These are phyloP conservation scores for Candida frijolesensis DNA, from an alignment of 1,139 yeast genomes.

Conservation along the genomic window DNA sequence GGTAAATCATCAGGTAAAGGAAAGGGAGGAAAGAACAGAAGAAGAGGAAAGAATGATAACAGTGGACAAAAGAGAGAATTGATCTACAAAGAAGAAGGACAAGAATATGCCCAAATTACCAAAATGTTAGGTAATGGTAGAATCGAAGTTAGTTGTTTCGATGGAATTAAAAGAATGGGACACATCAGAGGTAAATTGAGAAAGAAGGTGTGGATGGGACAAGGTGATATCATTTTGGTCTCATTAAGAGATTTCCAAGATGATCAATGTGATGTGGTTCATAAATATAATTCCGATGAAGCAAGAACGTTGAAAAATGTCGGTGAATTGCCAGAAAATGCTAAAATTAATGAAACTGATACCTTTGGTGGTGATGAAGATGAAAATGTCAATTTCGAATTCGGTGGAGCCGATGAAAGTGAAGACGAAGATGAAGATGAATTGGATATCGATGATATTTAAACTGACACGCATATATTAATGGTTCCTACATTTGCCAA, in stretches of 20 bases:
- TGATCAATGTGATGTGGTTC: slow-evolving; percentile 96
- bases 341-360: slow-evolving; percentile 97
- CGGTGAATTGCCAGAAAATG: slow-evolving; percentile 96
- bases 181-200: slow-evolving; percentile 99
- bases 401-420: slow-evolving; percentile 89
- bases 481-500: background rate
- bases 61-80: slow-evolving; percentile 93
- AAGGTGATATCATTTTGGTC: slow-evolving; percentile 95
- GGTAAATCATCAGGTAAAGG: slow-evolving; percentile 57
- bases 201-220: slow-evolving; percentile 99
- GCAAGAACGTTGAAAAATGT: slow-evolving; percentile 94
- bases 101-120: slow-evolving; percentile 97
- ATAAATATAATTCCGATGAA: slow-evolving; percentile 95
- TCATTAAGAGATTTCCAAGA: slow-evolving; percentile 98
- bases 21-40: slow-evolving; percentile 82
- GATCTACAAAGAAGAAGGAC: slow-evolving; percentile 91
- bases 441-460: slow-evolving; percentile 85
- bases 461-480: slow-evolving; percentile 18
- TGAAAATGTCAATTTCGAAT: slow-evolving; percentile 97
- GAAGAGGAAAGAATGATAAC: slow-evolving; percentile 98
- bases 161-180: slow-evolving; percentile 90
- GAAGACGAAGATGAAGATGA: slow-evolving; percentile 68
- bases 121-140: slow-evolving; percentile 99
- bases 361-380: slow-evolving; percentile 96
- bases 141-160: slow-evolving; percentile 92